These are phyloP conservation scores for Penicillium crustosum DNA, from an alignment of 2,329 filamentous ascomycete species.

Conservation along the genomic window DNA sequence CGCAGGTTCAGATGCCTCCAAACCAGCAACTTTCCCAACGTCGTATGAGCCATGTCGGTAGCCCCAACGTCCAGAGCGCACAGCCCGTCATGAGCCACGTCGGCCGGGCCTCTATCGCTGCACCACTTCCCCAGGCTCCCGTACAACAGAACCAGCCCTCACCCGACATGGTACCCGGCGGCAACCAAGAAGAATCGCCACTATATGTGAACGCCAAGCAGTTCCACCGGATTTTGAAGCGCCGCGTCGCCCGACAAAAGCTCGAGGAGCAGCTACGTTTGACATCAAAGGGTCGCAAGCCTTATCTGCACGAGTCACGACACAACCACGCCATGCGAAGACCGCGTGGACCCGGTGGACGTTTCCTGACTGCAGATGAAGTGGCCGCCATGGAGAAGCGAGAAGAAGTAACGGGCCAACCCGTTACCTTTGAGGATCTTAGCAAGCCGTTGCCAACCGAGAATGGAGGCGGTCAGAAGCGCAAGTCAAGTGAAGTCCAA, in stretches of 20 bases:
- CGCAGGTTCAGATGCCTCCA: constrained; percentile 52
- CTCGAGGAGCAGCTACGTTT: constrained; percentile 88
- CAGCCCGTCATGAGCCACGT: constrained; percentile 74
- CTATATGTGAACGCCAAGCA: constrained; percentile 98
- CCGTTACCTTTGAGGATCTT: constrained; percentile 31
- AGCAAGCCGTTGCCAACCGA: constrained; percentile 35
- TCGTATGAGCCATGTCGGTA: constrained; percentile 73
- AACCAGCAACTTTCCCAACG: constrained; percentile 62
- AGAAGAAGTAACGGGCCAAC: constrained; percentile 40
- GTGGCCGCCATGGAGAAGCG: constrained; percentile 82
- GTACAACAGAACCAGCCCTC: constrained; percentile 70
- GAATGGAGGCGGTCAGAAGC: constrained; percentile 46
- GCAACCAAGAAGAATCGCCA: constrained; percentile 77
- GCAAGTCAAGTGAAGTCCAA: constrained; percentile 51
- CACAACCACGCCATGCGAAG: constrained; percentile 98
- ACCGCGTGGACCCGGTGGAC: constrained; percentile 87
- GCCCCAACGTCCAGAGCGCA: constrained; percentile 70
- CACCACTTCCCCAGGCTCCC: constrained; percentile 55
- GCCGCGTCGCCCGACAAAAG: constrained; percentile 86
- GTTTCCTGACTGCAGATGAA: constrained; percentile 95
- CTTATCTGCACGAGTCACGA: constrained; percentile 93
- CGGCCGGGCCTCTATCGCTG: constrained; percentile 52
- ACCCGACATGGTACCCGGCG: constrained; percentile 71
- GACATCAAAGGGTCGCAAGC: constrained; percentile 93
- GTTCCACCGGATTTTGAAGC: constrained; percentile 94